Percentiles rank a stretch among this genome's conserved stretches.
Evolutionary conservation across 1,284 basidiomycete species (phyloP).

Genomic region (Phlebopus sp.): DNA sequence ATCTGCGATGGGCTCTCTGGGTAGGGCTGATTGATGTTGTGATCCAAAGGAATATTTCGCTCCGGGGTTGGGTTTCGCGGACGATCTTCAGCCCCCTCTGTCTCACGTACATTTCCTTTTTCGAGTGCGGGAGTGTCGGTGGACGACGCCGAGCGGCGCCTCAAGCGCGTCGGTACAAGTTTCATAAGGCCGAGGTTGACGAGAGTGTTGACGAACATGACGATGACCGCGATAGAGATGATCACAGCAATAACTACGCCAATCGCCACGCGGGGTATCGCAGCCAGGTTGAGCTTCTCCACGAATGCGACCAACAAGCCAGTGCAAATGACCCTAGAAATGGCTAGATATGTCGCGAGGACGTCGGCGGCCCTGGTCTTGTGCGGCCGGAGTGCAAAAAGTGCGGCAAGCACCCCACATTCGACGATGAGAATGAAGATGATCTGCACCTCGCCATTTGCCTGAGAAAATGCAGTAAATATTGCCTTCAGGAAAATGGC

Average conservation of each 20-base stretch:
- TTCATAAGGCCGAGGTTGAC: conserved; percentile 41
- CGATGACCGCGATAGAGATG: conserved; percentile 55
- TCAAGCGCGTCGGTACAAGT: conserved; percentile 18
- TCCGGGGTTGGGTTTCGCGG: conserved; percentile 57
- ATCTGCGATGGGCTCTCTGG: conserved; percentile 33
- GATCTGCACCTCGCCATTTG: conserved; percentile 68
- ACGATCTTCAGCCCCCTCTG: conserved; percentile 27
- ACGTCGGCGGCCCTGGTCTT: conserved; percentile 57
- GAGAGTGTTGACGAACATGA: conserved; percentile 60
- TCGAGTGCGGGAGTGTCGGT: conserved; percentile 25
- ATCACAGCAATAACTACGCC: conserved; percentile 64
- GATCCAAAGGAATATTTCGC: conserved; percentile 42
- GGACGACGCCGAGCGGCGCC: conserved; percentile 9
- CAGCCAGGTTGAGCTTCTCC: conserved; percentile 51
- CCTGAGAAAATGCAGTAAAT: conserved; percentile 70
- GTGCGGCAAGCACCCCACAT: conserved; percentile 50
- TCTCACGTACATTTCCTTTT: conserved; percentile 23
- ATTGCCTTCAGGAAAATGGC: conserved; percentile 63
- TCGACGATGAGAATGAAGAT: conserved; percentile 72
- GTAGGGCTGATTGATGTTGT: conserved; percentile 41
- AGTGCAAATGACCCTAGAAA: conserved; percentile 61
- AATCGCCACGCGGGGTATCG: conserved; percentile 76
- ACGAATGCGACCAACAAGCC: conserved; percentile 70
- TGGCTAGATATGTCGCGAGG: conserved; percentile 60
- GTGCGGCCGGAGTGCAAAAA: conserved; percentile 57